phyloP scores from a whole-genome alignment of 2,329 filamentous ascomycete species.

The Diaporthe eres region DNA sequence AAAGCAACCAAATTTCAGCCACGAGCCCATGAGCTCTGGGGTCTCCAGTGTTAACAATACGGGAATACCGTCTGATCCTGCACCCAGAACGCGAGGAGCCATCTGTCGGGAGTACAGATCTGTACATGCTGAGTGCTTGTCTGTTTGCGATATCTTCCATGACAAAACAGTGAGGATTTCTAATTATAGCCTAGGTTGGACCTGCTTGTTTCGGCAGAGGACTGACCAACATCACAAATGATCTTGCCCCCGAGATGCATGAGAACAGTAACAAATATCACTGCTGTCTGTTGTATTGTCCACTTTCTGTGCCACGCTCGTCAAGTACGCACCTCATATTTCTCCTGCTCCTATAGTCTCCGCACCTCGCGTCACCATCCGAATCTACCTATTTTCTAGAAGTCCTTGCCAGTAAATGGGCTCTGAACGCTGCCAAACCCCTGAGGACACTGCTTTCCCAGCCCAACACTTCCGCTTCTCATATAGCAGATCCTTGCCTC shows the following conservation, averaged over 20 bases:
- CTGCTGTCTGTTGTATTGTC: background rate
- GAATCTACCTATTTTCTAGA: conserved; percentile 39
- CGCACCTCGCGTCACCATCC: background rate
- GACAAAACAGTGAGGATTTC: background rate
- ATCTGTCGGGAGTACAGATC: background rate
- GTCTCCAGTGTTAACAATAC: background rate
- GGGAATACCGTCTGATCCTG: background rate
- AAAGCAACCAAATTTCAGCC: background rate
- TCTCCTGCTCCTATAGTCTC: background rate
- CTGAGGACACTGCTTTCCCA: conserved; percentile 66
- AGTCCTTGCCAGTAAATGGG: conserved; percentile 53
- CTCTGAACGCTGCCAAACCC: conserved; percentile 60
- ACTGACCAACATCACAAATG: background rate
- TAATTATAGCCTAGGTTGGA: background rate
- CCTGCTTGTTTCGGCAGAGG: background rate
- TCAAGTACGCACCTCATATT: background rate
- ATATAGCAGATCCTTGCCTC: conserved; percentile 72
- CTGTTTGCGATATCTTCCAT: background rate
- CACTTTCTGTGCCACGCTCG: background rate
- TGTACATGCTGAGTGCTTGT: background rate
- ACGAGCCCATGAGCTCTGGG: background rate
- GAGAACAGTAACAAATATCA: background rate
- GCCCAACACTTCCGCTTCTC: conserved; percentile 65
- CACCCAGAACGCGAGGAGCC: background rate
- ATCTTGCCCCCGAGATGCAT: background rate